phyloP scores from a whole-genome alignment of 2,329 filamentous ascomycete species.

The Penicillium expansum region DNA sequence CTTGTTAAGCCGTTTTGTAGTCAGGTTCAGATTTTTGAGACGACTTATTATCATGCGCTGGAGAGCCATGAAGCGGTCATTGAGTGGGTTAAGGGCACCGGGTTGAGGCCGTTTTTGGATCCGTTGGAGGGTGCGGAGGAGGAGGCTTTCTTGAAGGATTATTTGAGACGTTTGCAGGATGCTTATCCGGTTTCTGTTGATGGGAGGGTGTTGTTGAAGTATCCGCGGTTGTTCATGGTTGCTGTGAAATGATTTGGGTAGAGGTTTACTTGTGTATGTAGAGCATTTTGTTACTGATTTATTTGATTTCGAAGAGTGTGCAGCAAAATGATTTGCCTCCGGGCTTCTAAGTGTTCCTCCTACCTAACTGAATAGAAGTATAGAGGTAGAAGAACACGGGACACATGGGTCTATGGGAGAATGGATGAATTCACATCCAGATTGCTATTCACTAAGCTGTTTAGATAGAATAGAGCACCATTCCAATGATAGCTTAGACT shows the following conservation, averaged over 20 bases:
- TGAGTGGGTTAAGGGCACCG: constrained; percentile 60
- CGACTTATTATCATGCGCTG: constrained; percentile 54
- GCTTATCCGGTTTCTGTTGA: constrained; percentile 49
- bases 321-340: fast-evolving
- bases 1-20: constrained; percentile 45
- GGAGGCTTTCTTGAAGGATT: constrained; percentile 48
- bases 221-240: constrained; percentile 57
- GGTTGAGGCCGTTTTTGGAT: constrained; percentile 55
- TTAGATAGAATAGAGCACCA: neutral
- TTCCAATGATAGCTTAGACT: neutral
- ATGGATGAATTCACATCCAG: neutral
- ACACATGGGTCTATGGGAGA: neutral
- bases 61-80: constrained; percentile 51
- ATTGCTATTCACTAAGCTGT: neutral
- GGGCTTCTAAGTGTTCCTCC: neutral
- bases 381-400: neutral
- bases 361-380: too few relatives aligned
- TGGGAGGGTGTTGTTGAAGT: constrained; percentile 55
- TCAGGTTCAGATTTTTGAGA: constrained; percentile 54
- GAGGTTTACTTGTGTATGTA: neutral
- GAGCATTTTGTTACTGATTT: neutral
- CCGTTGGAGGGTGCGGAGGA: constrained; percentile 44
- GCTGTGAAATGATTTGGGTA: constrained; percentile 30
- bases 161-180: constrained; percentile 45
- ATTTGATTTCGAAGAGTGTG: neutral